Percentiles rank a stretch among this genome's conserved stretches.
Conservation (phyloP, 148 eudicot genomes). For the Cornus suecica region DNA sequence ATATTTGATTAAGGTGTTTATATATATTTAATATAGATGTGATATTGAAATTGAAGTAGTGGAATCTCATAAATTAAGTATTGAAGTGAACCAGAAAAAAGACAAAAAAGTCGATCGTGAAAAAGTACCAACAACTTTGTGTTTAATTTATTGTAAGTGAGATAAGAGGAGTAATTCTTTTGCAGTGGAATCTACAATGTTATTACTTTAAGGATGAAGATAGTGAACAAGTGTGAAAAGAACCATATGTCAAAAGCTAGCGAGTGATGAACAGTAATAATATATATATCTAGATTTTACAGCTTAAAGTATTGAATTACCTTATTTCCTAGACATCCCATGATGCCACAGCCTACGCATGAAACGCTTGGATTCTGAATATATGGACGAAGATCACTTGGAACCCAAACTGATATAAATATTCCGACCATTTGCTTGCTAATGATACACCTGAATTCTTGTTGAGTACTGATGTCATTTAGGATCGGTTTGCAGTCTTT, state of each 20-base stretch:
- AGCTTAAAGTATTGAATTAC: conserved; percentile 14
- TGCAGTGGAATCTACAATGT: no score
- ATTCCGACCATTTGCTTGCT: conserved; percentile 49
- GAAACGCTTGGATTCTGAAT: conserved; percentile 32
- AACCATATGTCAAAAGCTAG: no score
- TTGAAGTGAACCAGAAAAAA: no score
- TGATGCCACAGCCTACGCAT: conserved; percentile 44
- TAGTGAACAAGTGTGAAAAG: no score
- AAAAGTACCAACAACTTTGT: neutral
- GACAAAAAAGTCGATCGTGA: no score
- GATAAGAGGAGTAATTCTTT: no score
- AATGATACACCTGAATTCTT: conserved; percentile 23
- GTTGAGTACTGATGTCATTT: neutral
- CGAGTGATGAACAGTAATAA: no score
- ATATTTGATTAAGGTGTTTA: neutral
- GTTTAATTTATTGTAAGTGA: no score
- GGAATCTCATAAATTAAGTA: no score
- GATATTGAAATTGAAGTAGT: neutral
- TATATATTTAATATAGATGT: neutral
- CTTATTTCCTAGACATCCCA: conserved; percentile 50
- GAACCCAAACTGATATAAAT: conserved; percentile 39
- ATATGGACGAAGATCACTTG: conserved; percentile 24
- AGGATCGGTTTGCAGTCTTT: neutral
- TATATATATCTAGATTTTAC: no score
- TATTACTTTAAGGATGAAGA: no score